Conservation (phyloP, 495 filamentous ascomycete species). For the Hypoxylon crocopeplum region DNA sequence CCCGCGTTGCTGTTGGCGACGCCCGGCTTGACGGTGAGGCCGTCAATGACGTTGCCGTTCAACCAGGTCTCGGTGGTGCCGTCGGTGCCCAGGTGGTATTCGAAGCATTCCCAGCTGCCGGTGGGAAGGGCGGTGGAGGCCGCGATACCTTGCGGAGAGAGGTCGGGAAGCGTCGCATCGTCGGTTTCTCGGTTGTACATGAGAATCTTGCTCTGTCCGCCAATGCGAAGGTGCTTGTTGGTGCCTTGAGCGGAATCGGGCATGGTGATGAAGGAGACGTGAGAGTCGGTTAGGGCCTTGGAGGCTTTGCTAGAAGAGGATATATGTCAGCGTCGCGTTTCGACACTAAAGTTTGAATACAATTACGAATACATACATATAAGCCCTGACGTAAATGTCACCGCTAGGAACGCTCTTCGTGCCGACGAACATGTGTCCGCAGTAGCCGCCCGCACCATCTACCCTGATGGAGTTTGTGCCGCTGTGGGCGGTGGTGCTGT, state of each 20-base stretch:
- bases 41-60: conserved; percentile 55
- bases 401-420: conserved; percentile 61
- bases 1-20: conserved; percentile 56
- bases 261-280: conserved; percentile 69
- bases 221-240: conserved; percentile 65
- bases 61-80: conserved; percentile 65
- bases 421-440: conserved; percentile 66
- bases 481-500: conserved; percentile 56
- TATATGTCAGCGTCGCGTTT: conserved; percentile 34
- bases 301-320: conserved; percentile 53
- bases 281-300: conserved; percentile 58
- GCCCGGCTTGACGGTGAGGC: conserved; percentile 54
- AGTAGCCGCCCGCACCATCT: conserved; percentile 60
- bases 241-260: conserved; percentile 59
- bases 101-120: conserved; percentile 60
- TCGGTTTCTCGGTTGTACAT: conserved; percentile 68
- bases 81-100: conserved; percentile 62
- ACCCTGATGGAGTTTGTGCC: conserved; percentile 64
- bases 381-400: conserved; percentile 62
- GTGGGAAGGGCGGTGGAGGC: conserved; percentile 56
- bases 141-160: conserved; percentile 62
- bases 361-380: conserved; percentile 47
- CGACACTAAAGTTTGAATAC: neutral
- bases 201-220: conserved; percentile 62
- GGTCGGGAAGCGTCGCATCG: conserved; percentile 65